These are phyloP conservation scores for Coemansia sp. DNA, from an alignment of 192 early-diverging fungal species.

Conservation along the genomic window DNA sequence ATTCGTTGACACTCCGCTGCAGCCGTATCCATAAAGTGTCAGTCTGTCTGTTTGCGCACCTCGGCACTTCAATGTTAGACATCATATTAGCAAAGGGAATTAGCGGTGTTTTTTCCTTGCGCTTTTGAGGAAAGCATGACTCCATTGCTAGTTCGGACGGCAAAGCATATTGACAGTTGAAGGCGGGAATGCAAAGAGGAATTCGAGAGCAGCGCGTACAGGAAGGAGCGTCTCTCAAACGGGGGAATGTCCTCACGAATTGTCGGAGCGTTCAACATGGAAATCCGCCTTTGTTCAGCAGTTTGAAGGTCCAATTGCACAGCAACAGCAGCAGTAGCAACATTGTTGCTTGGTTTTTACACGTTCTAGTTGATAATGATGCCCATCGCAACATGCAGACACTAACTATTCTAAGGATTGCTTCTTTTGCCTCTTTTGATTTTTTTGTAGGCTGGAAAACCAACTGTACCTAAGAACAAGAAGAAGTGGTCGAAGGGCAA, in stretches of 20 bases:
- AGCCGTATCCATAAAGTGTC: too few species aligned
- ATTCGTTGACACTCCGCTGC: background rate
- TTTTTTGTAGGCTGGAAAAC: slow-evolving; percentile 40
- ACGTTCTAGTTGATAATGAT: background rate
- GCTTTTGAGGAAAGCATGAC: too few species aligned
- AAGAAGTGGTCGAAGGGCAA: slow-evolving; percentile 99
- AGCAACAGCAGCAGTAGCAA: background rate
- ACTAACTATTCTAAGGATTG: too few species aligned
- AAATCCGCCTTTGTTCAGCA: background rate
- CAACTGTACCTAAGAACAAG: slow-evolving; percentile 51
- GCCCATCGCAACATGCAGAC: too few species aligned
- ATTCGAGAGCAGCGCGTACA: background rate
- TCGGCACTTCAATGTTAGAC: too few species aligned
- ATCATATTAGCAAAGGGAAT: background rate
- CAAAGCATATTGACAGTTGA: background rate
- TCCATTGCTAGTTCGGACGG: background rate
- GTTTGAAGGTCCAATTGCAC: background rate
- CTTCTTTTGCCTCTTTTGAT: background rate
- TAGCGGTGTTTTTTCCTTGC: background rate
- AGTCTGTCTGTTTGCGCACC: too few species aligned
- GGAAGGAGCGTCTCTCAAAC: background rate
- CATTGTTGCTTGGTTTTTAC: background rate
- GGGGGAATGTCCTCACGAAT: background rate
- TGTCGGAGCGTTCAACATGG: too few species aligned
- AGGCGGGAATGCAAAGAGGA: too few species aligned